Percentiles rank a stretch among this genome's conserved stretches.
Evolutionary conservation across 371 early-diverging fungal genomes (phyloP).

Genomic region (Coemansia sp.): DNA sequence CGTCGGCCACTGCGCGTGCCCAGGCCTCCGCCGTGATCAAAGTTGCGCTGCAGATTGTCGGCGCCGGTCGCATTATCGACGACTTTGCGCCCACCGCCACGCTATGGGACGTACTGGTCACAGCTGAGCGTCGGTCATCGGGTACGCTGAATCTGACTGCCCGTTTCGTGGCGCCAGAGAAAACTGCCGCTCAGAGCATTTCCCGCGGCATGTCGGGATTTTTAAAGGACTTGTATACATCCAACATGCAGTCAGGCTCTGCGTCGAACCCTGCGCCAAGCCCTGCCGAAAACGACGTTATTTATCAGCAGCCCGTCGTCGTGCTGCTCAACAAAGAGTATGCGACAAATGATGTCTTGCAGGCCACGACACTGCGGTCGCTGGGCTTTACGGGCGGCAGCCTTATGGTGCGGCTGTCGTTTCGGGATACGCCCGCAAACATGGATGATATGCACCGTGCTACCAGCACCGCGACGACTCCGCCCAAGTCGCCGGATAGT

Average conservation of each 20-base stretch:
- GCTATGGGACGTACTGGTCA: conserved; percentile 58
- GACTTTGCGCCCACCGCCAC: conserved; percentile 48
- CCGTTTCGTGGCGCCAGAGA: neutral
- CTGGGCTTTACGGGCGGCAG: conserved; percentile 53
- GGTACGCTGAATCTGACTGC: conserved; percentile 34
- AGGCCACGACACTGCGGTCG: conserved; percentile 52
- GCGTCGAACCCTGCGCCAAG: neutral
- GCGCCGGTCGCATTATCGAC: conserved; percentile 55
- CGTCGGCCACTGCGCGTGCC: too few relatives aligned
- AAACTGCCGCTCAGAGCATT: neutral
- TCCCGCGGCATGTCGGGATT: neutral
- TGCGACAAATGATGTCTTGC: conserved; percentile 43
- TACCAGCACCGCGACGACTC: neutral
- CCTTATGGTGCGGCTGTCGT: conserved; percentile 41
- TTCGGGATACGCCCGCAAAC: conserved; percentile 7
- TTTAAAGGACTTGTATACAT: neutral
- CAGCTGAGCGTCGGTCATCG: conserved; percentile 47
- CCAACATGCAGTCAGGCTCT: too few relatives aligned
- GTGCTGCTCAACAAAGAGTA: conserved; percentile 58
- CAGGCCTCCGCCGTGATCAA: conserved; percentile 15
- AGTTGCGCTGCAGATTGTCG: conserved; percentile 63
- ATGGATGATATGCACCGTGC: neutral
- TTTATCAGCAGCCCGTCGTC: conserved; percentile 53
- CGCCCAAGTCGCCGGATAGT: neutral
- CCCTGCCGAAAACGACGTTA: conserved; percentile 3